Evolutionary conservation across 2,329 filamentous ascomycete genomes (phyloP), one percentile per base, ranked within the genome.

Genomic region (Botryosphaeria dothidea): DNA sequence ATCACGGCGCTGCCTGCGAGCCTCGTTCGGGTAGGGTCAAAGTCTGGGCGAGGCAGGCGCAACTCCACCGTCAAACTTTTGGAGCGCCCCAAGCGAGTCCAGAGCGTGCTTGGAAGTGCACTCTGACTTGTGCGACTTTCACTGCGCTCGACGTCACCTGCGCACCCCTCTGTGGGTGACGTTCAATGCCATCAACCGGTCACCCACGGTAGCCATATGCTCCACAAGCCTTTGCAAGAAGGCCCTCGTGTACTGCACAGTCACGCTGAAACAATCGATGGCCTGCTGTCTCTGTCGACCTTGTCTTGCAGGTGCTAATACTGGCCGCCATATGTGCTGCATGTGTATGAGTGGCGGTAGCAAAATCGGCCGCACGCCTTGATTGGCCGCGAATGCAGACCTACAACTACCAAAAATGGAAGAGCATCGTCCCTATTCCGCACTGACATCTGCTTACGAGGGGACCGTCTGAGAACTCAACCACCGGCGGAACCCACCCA

Each of bases 1-100:
- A 65, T 65, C 63, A 65, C 43, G 29, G 41, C 49, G 25, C 38
- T 21, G 13, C n/a, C 34, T 19, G 11, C 21, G 61, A 60, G 56
- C 41, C 56, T 46, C 56, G 38, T 60, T 60, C 56, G 56, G 56
- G 56, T 46, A 60, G 56, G 56, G 56, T 60, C 41, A 21, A 21
- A 60, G 11, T 27, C 41, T 46, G 38, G 56, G 41, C 38, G 25
- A 21, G n/a, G 17, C 27, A 5, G 11, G 56, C 41, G 13, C 38
- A 23, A 45, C 27, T 31, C n/a, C 29, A 38, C 11, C 31, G 31
- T n/a, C 38, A 57, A 19, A 45, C 5, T 11, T 60, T 2, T 46
- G 23, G 41, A 52, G n/a, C 2, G 15, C 38, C 25, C 25, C n/a
- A 9, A 23, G 23, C 4, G 5, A n/a, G 8, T 1, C 17, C 17